Base-by-base conservation (phyloP, 495 filamentous ascomycete genomes). In the Aspergillus haitiensis region DNA sequence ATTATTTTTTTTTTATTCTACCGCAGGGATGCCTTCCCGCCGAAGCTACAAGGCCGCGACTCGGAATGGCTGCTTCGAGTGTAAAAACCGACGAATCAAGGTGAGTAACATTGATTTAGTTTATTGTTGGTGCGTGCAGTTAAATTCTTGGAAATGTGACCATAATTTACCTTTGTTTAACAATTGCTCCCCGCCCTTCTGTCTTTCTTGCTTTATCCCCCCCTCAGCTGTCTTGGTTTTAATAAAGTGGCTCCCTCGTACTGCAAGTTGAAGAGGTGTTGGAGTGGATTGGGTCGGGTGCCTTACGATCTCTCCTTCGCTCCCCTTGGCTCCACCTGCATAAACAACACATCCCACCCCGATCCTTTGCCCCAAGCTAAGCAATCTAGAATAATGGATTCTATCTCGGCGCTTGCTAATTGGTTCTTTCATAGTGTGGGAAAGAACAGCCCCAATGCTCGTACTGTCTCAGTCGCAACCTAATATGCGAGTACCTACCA, bases 71-170 rank as follows among this genome's bases (percentile, higher is more conserved):
- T 81, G 78, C 64, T 57, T 71, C 27, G 76, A 81, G 53, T 83
- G 80, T 64, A 81, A 78, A 64, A 67, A 71, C 54, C 69, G 79
- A 11, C 78, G 76, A 62, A 73, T 81, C 68, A 78, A 77, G 71
- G 78, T 77, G 60, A 33, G 66, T 55, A 21, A 6, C 12, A 31
- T n/a, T 54, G 35, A 33, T 18, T 61, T 54, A 59, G 49, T 33
- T 56, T 11, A 31, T 44, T 49, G 55, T 27, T 50, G 55, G 44
- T 48, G 33, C 34, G 27, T 34, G 33, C 52, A 31, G 52, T 32
- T 40, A 12, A 13, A 27, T 2, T 45, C 31, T 44, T 59, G 12
- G 21, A 27, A 27, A 27, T 27, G 21, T 27, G 21, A 33, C 31
- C 40, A 31, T 34, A 27, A 31, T 45, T 46, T 27, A 45, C 11